These are phyloP conservation scores for Phyllosticta citrichinensis DNA, from an alignment of 2,329 filamentous ascomycete species.

Conservation along the genomic window DNA sequence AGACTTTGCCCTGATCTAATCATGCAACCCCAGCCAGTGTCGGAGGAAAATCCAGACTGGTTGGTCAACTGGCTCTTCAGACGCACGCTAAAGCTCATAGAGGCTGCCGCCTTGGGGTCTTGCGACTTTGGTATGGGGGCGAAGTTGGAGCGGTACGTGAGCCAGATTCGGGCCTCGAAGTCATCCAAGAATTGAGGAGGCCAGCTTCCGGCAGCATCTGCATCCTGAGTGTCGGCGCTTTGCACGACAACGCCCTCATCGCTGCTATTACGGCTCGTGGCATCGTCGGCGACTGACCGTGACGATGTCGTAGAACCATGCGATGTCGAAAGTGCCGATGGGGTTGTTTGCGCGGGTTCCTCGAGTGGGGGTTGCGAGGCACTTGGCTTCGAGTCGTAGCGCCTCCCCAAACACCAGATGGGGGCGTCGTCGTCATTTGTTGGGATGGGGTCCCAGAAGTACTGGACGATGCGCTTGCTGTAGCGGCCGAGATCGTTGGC, in stretches of 20 bases:
- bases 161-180: conserved; percentile 88
- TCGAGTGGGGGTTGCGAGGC: conserved; percentile 12
- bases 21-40: conserved; percentile 98
- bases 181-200: conserved; percentile 78
- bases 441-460: conserved; percentile 86
- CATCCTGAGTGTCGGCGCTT: conserved; percentile 18
- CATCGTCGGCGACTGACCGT: conserved; percentile 25
- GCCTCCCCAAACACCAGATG: conserved; percentile 72
- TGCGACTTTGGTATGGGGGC: conserved; percentile 67
- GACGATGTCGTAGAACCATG: conserved; percentile 14
- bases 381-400: conserved; percentile 38
- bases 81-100: conserved; percentile 75
- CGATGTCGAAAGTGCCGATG: conserved; percentile 11
- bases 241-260: conserved; percentile 55
- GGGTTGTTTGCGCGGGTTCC: conserved; percentile 11
- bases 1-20: conserved; percentile 92
- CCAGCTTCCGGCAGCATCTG: conserved; percentile 52
- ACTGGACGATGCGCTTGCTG: conserved; percentile 71
- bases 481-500: conserved; percentile 64
- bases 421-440: conserved; percentile 63
- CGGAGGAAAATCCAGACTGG: conserved; percentile 74
- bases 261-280: conserved; percentile 59
- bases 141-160: conserved; percentile 91
- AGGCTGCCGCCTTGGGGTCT: conserved; percentile 58
- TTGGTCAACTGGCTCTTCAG: conserved; percentile 68